Base-by-base conservation (phyloP, 2,329 filamentous ascomycete genomes). In the Decorospora gaudefroyi region DNA sequence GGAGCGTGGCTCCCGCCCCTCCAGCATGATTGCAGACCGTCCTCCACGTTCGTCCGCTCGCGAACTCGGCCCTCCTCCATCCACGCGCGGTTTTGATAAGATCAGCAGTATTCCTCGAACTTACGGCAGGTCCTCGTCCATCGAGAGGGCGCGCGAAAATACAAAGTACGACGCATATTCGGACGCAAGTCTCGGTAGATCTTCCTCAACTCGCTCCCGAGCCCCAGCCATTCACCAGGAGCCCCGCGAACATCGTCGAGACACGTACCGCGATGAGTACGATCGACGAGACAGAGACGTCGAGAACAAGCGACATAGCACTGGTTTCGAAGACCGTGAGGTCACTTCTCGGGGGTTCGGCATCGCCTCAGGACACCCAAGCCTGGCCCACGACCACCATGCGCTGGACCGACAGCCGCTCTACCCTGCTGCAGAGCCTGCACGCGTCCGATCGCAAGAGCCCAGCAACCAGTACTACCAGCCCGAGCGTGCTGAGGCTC, bases 51-150 rank as follows among this genome's bases (percentile, higher is more conserved):
- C 32, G 32, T 72, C 67, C n/a, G 49, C 57, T 12, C 63, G 68
- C 22, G 69, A 70, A 33, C 59, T 68, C 2, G 66, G 66, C 11
- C 86, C 86, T 2, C 87, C 87, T 7, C 85, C 85, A 4, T 81
- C 84, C 4, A 87, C 83, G 3, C 77, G 85, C 55, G 86, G 84
- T 0, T 82, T 90, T 52, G 86, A 89, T 57, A 87, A 82, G 69
- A 80, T 88, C 51, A 80, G 80, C 55, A 53, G 41, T 36, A 40
- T 64, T 16, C 47, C 50, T 9, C 53, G 65, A 9, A 48, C 55
- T 9, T 59, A 58, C 25, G 56, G 27, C 16, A 48, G 68, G 15
- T 60, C 67, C 7, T 59, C 55, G 8, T 71, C 69, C 2, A 64
- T 62, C 15, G 68, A 70, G 9, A 46, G 62, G 13, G 42, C 56